Evolutionary conservation across 345 rosid species (phyloP), one percentile per base, ranked within the genome.

Genomic region (Carallia brachiata): DNA sequence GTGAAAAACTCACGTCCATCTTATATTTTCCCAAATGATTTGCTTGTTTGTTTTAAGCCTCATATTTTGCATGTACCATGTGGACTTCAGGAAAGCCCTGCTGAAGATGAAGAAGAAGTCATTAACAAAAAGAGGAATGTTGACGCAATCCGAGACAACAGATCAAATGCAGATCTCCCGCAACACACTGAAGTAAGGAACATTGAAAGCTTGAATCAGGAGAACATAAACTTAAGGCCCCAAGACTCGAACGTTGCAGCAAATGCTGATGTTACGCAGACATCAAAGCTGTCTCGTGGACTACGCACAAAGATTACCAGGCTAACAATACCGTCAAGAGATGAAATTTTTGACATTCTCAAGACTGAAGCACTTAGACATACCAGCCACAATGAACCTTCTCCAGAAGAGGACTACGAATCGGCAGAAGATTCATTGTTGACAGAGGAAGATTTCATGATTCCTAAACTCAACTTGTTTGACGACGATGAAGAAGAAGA

Each of bases 361-460:
- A 75, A 75, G 63, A 48, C 10, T 0, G 84, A 74, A 72, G 50
- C 57, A 7, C 59, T 62, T 18, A 63, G 67, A 34, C 59, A 32
- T 58, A 59, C 71, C 67, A 55, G 67, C 65, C 52, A 32, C 10
- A 57, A 15, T 18, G 62, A 69, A 36, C 78, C 32, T 18, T 71
- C 84, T n/a, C 31, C 60, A 55, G 89, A 86, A 16, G 86, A 90
- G 66, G 97, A 88, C 1, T 90, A 92, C 62, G 97, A 85, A 73
- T 84, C 95, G 56, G 88, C 89, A 18, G 97, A 88, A 68, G 97
- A 91, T 69, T 75, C 87, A 40, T 70, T 77, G 66, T 73, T 85
- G 52, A 62, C 86, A 0, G 97, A 95, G 73, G 89, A 89, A 77
- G 96, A 89, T 57, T 86, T 90, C 81, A 83, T 83, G 81, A 65